Base-by-base conservation (phyloP, 805 yeast species). In the Myxozyma kluyveri region DNA sequence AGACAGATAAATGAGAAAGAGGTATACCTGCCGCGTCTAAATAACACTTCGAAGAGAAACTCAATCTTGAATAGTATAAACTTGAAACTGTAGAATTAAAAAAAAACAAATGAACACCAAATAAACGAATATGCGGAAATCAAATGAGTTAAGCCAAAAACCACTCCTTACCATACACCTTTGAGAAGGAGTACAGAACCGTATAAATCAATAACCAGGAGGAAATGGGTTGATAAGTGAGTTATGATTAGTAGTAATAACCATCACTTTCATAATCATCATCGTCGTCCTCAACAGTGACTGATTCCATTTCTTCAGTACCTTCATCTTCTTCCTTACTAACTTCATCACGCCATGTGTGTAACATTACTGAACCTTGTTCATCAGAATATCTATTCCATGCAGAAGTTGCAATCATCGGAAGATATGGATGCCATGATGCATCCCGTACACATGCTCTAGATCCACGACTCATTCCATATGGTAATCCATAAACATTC, bases 361-460 rank as follows among this genome's bases (percentile, higher is more conserved):
- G 56, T 35, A 43, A 23, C 46, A 38, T 26, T 9, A 52, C 46
- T 4, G 31, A 37, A n/a, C 56, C 56, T 18, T 51, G 46, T n/a
- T 50, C 56, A 35, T 36, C 31, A 22, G 49, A 14, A 19, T 40
- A 38, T 5, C 57, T 46, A 18, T 37, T 32, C 56, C 56, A 52
- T 9, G 57, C 18, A 22, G 56, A 42, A 6, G 49, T 32, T 1
- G 55, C 56, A 26, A 61, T 50, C 39, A 46, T 38, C 10, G 64
- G 64, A 23, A 49, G 44, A n/a, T 58, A 38, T 19, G 65, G 65
- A 48, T 61, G 65, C 65, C 65, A 61, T 14, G 61, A 48, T 23
- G 48, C 61, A 33, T 61, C 65, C 6, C 65, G 57, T 18, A 61
- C 54, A 29, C 61, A 54, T 9, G 59, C 44, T 2, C 49, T 41